phyloP scores from a whole-genome alignment of 768 basidiomycete genomes.

The Termitomyces sp. region DNA sequence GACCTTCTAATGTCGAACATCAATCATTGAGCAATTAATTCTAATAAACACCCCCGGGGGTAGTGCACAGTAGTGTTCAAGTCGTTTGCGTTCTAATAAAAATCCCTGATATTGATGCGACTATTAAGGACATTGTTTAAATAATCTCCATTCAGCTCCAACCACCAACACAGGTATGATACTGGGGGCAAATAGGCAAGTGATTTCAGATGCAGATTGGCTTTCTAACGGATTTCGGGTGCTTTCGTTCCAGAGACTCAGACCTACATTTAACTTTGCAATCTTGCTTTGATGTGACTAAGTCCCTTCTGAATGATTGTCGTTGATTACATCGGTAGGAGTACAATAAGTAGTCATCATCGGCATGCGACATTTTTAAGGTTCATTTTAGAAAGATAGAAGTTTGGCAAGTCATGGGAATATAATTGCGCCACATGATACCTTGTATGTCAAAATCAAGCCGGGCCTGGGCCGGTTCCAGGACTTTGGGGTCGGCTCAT shows the following conservation, averaged over 20 bases:
- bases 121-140: neutral
- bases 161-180: neutral
- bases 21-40: neutral
- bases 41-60: too few species aligned
- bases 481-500: neutral
- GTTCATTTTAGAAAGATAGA: neutral
- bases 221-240: neutral
- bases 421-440: neutral
- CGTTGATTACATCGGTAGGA: neutral
- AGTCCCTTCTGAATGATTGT: too few species aligned
- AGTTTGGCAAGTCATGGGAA: too few species aligned
- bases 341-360: neutral
- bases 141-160: neutral
- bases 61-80: too few species aligned
- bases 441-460: neutral
- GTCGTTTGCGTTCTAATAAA: too few species aligned
- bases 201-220: neutral
- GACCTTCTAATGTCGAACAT: neutral
- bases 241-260: neutral
- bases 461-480: neutral
- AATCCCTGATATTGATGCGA: too few species aligned
- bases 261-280: too few species aligned
- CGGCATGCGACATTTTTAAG: neutral
- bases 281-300: too few species aligned
- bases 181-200: neutral